Base-by-base conservation (phyloP, 139 green algal species). In the Eudorina sp. region DNA sequence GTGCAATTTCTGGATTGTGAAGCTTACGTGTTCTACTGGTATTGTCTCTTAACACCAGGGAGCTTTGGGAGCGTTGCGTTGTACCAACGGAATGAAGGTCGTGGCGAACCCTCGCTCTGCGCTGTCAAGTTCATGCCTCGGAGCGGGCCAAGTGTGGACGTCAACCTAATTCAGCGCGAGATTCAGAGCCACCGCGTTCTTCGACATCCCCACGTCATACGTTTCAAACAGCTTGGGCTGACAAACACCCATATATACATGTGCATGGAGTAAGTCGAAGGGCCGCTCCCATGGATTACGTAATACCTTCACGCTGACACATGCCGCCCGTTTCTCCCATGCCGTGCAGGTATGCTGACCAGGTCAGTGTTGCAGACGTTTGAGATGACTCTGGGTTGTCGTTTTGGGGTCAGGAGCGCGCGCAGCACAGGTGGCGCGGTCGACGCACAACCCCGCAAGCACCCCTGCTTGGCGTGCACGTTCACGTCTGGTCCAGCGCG, bases 201-300 rank as follows among this genome's bases (percentile, higher is more conserved):
- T 3, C 62, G 81, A 6, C 81, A 99, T 81, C 97, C 97, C 23
- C 97, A 99, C 90, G 97, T 99, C 38, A 92, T 99, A 5, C 93
- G 96, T 43, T 99, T 99, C 89, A 96, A 97, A 48, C 95, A 98
- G 91, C 94, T 96, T 1, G 94, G 93, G 43, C 81, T 96, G 0
- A 95, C 92, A 13, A 21, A 53, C 0, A 36, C 62, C 4, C 81
- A 87, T 8, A 87, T 87, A 25, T 87, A 79, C 60, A 78, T 87
- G 64, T 79, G 45, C 46, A 78, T 87, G 64, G 81, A 87, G 81
- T 87, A 53, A 78, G 81, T 69, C 8, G 1, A n/a, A n/a, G n/a
- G n/a, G 0, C 18, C 48, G 18, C 8, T 43, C 38, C 6, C 66
- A 27, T 66, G 55, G 4, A 14, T 75, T 75, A 75, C 66, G 66